Percentiles rank a stretch among this genome's conserved stretches.
These are phyloP conservation scores for Colletotrichum tanaceti DNA, from an alignment of 2,329 filamentous ascomycete genomes.

Conservation along the genomic window DNA sequence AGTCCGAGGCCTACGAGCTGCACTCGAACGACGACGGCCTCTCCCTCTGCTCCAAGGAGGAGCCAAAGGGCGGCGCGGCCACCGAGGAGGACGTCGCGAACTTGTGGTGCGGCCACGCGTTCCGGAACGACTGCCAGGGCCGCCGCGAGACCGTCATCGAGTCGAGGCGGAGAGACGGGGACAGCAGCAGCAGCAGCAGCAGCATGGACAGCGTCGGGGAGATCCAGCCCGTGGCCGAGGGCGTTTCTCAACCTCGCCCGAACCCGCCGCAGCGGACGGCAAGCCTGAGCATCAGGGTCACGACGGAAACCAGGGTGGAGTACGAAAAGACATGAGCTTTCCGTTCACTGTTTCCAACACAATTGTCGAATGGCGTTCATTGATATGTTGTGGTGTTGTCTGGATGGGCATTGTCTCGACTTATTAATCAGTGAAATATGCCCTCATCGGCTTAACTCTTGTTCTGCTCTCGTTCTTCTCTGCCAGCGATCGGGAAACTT, in stretches of 20 bases:
- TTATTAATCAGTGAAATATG: neutral
- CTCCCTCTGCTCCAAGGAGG: slow-evolving; percentile 15
- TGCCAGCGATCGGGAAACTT: too few relatives aligned
- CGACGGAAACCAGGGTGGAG: slow-evolving; percentile 31
- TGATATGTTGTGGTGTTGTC: too few relatives aligned
- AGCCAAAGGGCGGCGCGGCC: neutral
- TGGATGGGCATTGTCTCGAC: neutral
- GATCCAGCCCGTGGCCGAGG: neutral
- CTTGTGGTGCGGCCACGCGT: slow-evolving; percentile 34
- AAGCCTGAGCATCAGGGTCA: slow-evolving; percentile 30
- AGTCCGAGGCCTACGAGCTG: slow-evolving; percentile 39
- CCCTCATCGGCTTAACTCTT: neutral
- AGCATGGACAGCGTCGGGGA: neutral
- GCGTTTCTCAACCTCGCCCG: neutral
- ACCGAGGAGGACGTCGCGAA: slow-evolving; percentile 34
- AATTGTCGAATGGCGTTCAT: neutral
- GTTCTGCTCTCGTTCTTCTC: neutral
- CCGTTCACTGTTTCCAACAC: too few relatives aligned
- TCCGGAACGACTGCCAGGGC: slow-evolving; percentile 7
- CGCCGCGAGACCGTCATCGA: slow-evolving; percentile 15
- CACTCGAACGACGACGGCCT: slow-evolving; percentile 30
- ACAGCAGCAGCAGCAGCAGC: neutral
- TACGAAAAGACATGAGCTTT: slow-evolving; percentile 19
- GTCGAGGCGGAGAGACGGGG: neutral
- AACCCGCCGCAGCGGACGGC: neutral